Evolutionary conservation across 1,139 yeast genomes (phyloP), one percentile per base, ranked within the genome.

Genomic region (Kurtzmaniella quercitrusa): DNA sequence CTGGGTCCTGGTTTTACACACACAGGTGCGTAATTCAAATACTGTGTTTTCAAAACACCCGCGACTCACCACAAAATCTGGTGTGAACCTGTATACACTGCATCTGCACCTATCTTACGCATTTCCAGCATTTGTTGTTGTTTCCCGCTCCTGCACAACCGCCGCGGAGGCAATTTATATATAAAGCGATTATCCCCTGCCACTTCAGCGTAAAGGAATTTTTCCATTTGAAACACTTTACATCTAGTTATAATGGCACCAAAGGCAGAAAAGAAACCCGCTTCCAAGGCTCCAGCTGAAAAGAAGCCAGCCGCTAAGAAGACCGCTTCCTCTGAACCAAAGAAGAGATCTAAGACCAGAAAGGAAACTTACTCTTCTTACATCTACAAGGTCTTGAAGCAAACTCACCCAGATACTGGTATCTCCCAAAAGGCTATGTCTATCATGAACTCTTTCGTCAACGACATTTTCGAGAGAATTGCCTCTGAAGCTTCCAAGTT

Each of bases 341-440:
- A 90, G 84, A 91, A 88, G 90, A 90, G 95, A 81, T 70, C 90
- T 61, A 93, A 91, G 86, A 77, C 94, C 63, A 89, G 98, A 85
- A 91, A 90, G 87, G 98, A 93, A 77, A 90, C 98, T 53, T 93
- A 91, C 82, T 90, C 97, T 56, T 90, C 98, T 53, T 93, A 93
- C 78, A 93, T 93, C 68, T 93, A 91, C 94, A 93, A 93, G 78
- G 98, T 90, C 59, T 84, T 91, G 73, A 89, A 91, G 79, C 96
- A 93, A 81, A 91, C 98, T 55, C 97, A 94, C 77, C 96, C 98
- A 73, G 98, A 93, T 73, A 93, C 98, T 54, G 98, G 98, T 90
- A 93, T 93, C 68, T 93, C 98, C 57, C 96, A 91, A 76, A 89
- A 90, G 75, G 97, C 98, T 59, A 93, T 93, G 97, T 90, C 97